Conservation (phyloP, 352 stramenopile genomes). For the Thalassiosira hispida region DNA sequence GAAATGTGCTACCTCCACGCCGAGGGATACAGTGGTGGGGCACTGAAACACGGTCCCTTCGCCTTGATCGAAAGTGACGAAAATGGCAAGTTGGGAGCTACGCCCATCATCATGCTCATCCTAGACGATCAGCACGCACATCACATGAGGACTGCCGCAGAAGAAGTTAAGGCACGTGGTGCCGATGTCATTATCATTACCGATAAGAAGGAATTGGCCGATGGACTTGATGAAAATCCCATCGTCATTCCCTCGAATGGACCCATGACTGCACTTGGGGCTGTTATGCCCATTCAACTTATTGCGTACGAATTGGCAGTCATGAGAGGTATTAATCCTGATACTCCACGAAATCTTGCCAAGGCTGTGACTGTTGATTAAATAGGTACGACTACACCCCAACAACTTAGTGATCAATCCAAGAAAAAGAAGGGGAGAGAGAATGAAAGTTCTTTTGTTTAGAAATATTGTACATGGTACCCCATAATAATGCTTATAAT, state of each 20-base stretch:
- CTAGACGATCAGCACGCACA: conserved; percentile 96
- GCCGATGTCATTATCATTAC: conserved; percentile 98
- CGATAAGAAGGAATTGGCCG: conserved; percentile 92
- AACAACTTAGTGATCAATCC: too few species aligned
- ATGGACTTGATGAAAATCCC: conserved; percentile 91
- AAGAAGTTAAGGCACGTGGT: conserved; percentile 95
- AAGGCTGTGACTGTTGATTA: conserved; percentile 99
- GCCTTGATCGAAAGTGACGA: conserved; percentile 94
- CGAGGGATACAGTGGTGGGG: conserved; percentile 96
- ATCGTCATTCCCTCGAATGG: conserved; percentile 97
- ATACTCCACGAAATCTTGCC: conserved; percentile 97
- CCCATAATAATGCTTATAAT: too few species aligned
- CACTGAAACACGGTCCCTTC: conserved; percentile 98
- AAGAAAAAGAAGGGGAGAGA: too few species aligned
- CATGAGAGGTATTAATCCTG: conserved; percentile 94
- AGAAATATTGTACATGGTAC: too few species aligned
- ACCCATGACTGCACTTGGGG: conserved; percentile 94
- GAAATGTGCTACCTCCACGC: conserved; percentile 99
- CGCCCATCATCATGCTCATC: conserved; percentile 85
- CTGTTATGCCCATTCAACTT: conserved; percentile 95
- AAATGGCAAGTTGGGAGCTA: conserved; percentile 92
- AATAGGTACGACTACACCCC: too few species aligned
- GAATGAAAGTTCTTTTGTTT: too few species aligned
- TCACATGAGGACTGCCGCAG: conserved; percentile 93
- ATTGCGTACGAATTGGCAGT: conserved; percentile 98